Evolutionary conservation across 371 early-diverging fungal genomes (phyloP).

Genomic region (Mycotypha africana): DNA sequence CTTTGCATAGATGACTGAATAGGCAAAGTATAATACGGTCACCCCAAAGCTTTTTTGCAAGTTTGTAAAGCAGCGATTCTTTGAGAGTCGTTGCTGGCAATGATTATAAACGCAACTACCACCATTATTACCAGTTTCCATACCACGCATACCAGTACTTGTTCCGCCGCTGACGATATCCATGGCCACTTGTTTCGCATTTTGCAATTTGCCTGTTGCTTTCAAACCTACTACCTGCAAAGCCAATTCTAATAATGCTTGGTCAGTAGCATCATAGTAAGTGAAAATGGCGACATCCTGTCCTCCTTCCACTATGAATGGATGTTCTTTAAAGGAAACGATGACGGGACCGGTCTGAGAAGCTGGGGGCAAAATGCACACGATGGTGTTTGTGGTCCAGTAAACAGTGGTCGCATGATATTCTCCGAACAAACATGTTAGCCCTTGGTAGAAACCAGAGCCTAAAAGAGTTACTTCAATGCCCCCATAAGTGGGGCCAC

Average conservation of each 20-base stretch:
- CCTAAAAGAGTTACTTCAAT: constrained; percentile 74
- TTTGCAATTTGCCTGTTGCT: constrained; percentile 65
- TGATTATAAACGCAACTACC: too few relatives aligned
- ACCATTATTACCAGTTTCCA: too few relatives aligned
- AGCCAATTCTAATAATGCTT: constrained; percentile 77
- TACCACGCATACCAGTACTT: too few relatives aligned
- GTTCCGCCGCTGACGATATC: constrained; percentile 55
- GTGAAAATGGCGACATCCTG: constrained; percentile 47
- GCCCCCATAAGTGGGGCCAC: constrained; percentile 78
- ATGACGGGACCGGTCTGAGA: constrained; percentile 66
- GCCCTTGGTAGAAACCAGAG: constrained; percentile 57
- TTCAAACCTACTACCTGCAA: constrained; percentile 76
- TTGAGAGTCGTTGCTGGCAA: too few relatives aligned
- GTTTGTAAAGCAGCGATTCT: too few relatives aligned
- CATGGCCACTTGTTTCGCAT: constrained; percentile 62
- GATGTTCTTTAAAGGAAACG: constrained; percentile 62
- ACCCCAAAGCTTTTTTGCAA: too few relatives aligned
- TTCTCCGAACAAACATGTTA: constrained; percentile 50
- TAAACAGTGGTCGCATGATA: constrained; percentile 40
- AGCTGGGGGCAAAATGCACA: constrained; percentile 78
- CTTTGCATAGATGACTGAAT: too few relatives aligned
- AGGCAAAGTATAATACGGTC: too few relatives aligned
- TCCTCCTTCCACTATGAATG: constrained; percentile 16
- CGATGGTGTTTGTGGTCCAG: constrained; percentile 63
- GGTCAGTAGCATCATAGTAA: constrained; percentile 64